Evolutionary conservation across 805 yeast species (phyloP).

Genomic region (Candida fluviatilis): DNA sequence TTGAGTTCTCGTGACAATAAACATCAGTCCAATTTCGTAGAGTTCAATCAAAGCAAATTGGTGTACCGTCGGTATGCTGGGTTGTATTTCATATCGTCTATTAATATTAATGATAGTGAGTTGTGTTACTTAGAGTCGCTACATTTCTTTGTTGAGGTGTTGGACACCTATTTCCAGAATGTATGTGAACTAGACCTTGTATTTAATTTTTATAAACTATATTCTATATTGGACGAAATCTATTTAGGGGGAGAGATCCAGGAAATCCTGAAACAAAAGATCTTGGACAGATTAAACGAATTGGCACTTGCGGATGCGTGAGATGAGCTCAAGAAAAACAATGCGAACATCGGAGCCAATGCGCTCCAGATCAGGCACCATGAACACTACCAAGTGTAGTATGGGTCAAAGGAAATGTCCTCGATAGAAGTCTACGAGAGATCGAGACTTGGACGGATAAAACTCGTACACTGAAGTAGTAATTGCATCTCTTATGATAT

Average conservation of each 20-base stretch:
- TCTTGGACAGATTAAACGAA: constrained; percentile 60
- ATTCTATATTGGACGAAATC: constrained; percentile 80
- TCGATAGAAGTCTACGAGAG: no score
- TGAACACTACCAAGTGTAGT: no score
- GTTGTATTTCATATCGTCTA: constrained; percentile 77
- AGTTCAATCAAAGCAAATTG: constrained; percentile 52
- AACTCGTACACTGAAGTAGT: no score
- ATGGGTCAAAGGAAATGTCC: no score
- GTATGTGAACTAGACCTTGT: constrained; percentile 94
- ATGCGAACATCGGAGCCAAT: no score
- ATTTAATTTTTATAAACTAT: constrained; percentile 83
- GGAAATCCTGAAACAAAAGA: constrained; percentile 69
- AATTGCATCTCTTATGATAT: no score
- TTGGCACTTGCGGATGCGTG: constrained; percentile 47
- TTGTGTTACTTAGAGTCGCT: constrained; percentile 77
- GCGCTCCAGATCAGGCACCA: no score
- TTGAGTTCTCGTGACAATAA: constrained; percentile 74
- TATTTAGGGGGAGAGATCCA: constrained; percentile 88
- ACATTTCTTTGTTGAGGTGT: constrained; percentile 82
- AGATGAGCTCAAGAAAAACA: no score
- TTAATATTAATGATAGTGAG: constrained; percentile 79
- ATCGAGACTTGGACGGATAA: no score
- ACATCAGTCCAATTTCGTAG: constrained; percentile 78
- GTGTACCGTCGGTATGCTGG: constrained; percentile 93
- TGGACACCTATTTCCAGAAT: constrained; percentile 81